These are phyloP conservation scores for Phaffomyces antillensis DNA, from an alignment of 805 yeast genomes.

Conservation along the genomic window DNA sequence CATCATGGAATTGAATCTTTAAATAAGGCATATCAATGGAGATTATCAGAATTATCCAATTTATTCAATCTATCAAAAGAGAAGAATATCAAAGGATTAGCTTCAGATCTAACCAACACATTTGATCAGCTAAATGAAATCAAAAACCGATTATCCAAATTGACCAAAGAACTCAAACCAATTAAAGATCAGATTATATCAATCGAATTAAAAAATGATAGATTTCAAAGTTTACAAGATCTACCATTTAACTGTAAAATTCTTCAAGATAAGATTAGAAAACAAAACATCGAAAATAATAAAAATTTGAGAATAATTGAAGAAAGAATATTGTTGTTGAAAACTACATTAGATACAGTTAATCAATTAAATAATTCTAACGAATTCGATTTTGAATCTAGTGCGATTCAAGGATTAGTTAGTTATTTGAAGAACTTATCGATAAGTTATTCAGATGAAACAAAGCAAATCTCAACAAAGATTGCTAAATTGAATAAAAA, in stretches of 20 bases:
- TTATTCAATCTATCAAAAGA: slow-evolving; percentile 8
- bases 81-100: neutral
- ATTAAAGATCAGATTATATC: slow-evolving; percentile 8
- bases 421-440: slow-evolving; percentile 12
- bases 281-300: slow-evolving; percentile 3
- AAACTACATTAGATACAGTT: slow-evolving; percentile 9
- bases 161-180: slow-evolving; percentile 2
- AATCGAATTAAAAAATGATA: slow-evolving; percentile 6
- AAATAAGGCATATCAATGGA: slow-evolving; percentile 29
- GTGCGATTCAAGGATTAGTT: slow-evolving; percentile 11
- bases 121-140: neutral
- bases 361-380: slow-evolving; percentile 4
- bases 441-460: slow-evolving; percentile 14
- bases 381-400: slow-evolving; percentile 7
- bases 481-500: slow-evolving; percentile 16
- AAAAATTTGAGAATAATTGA: slow-evolving; percentile 14
- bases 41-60: slow-evolving; percentile 25
- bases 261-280: slow-evolving; percentile 15
- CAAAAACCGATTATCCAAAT: slow-evolving; percentile 2
- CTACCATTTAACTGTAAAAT: slow-evolving; percentile 14
- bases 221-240: slow-evolving; percentile 10
- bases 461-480: slow-evolving; percentile 13
- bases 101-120: slow-evolving; percentile 2
- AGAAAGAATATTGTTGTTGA: slow-evolving; percentile 13
- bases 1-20: slow-evolving; percentile 24